phyloP scores from a whole-genome alignment of 2,329 filamentous ascomycete species.

The Phialophora verrucosa region DNA sequence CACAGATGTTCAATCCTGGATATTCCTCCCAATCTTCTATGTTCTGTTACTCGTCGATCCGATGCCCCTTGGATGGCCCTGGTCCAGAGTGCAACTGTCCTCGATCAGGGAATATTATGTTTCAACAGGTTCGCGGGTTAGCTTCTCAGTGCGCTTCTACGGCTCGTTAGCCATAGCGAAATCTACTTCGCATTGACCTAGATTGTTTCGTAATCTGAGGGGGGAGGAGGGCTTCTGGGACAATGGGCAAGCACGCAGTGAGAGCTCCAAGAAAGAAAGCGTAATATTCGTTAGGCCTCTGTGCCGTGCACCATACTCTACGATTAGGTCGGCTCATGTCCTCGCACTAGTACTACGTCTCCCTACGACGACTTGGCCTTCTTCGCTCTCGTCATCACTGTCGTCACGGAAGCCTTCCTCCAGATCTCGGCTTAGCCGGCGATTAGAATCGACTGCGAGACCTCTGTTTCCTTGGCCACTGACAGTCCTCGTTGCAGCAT shows the following conservation, averaged over 20 bases:
- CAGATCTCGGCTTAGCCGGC: conserved; percentile 77
- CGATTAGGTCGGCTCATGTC: conserved; percentile 8
- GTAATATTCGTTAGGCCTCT: not conserved
- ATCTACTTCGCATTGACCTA: not conserved
- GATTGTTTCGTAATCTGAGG: not conserved
- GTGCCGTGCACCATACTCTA: not conserved
- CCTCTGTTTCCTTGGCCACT: conserved; percentile 11
- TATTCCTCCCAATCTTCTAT: not conserved
- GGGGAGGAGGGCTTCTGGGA: not conserved
- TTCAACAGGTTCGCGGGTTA: not conserved
- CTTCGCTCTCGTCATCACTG: conserved; percentile 64
- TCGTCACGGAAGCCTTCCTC: conserved; percentile 78
- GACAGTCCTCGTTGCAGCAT: conserved; percentile 38
- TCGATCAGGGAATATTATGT: not conserved
- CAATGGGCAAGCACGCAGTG: not conserved
- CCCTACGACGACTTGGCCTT: conserved; percentile 35
- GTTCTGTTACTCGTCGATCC: not conserved
- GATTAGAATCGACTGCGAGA: conserved; percentile 50
- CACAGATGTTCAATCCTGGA: not conserved
- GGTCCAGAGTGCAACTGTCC: not conserved
- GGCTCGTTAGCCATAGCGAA: not conserved
- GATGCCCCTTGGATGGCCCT: not conserved
- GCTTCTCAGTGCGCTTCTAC: not conserved
- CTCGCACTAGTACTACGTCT: conserved; percentile 9
- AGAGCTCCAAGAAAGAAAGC: not conserved